phyloP scores from a whole-genome alignment of 2,329 filamentous ascomycete species.

The Botrytis medusae region DNA sequence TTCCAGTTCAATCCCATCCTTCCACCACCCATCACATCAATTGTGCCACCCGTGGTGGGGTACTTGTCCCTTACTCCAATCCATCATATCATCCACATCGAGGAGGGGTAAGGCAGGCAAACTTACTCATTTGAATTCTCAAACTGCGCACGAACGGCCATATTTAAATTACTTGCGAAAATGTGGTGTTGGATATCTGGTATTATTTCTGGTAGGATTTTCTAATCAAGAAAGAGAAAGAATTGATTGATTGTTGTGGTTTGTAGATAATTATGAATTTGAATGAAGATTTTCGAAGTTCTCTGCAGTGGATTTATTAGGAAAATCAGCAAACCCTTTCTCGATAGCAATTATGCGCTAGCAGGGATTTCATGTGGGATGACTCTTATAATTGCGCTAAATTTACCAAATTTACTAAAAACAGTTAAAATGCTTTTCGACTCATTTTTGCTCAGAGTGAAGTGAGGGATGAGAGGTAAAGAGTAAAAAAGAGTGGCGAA shows the following conservation, averaged over 20 bases:
- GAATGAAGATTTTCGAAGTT: conserved; percentile 19
- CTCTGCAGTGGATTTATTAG: conserved; percentile 11
- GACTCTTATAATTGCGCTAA: conserved; percentile 5
- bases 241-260: neutral
- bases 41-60: neutral
- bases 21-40: neutral
- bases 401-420: neutral
- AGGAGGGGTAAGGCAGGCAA: conserved; percentile 26
- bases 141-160: conserved; percentile 73
- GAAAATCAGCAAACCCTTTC: conserved; percentile 10
- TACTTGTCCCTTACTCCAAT: neutral
- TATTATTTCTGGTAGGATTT: neutral
- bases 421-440: conserved; percentile 3
- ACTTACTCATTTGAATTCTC: conserved; percentile 89
- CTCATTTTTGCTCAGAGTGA: conserved; percentile 18
- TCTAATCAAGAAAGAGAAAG: neutral
- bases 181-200: neutral
- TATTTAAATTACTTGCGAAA: conserved; percentile 41
- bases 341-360: conserved; percentile 3
- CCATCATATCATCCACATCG: conserved; percentile 3
- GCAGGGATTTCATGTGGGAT: conserved; percentile 18
- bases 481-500: neutral
- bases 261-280: conserved; percentile 7
- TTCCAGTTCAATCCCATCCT: neutral
- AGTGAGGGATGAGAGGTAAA: neutral